Percentiles rank a stretch among this genome's conserved stretches.
Evolutionary conservation across 257 asterid genomes (phyloP).

Genomic region (Solanum pennellii): DNA sequence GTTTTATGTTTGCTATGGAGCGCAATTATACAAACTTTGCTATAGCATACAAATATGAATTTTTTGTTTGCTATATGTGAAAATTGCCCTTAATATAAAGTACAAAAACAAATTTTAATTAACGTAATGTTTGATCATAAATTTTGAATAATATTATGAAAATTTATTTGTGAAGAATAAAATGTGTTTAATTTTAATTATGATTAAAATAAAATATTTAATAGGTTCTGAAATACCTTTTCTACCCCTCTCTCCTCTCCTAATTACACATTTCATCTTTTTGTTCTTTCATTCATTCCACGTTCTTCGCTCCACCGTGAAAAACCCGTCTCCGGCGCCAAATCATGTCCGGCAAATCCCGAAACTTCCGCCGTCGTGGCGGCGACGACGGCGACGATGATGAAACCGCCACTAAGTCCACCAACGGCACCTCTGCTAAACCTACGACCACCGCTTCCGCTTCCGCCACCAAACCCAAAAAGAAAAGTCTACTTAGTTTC

Average conservation of each 20-base stretch:
- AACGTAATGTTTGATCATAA: not conserved
- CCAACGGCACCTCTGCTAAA: not conserved
- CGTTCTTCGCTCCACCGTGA: not conserved
- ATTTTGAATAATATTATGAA: too few species aligned
- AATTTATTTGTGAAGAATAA: not conserved
- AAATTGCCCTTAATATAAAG: too few species aligned
- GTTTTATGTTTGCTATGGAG: too few species aligned
- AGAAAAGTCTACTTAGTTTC: slow-evolving; percentile 71
- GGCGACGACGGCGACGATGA: slow-evolving; percentile 53
- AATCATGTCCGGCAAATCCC: slow-evolving; percentile 16
- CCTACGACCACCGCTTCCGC: slow-evolving; percentile 12
- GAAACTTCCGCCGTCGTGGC: slow-evolving; percentile 83
- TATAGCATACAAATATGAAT: too few species aligned
- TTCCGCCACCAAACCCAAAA: slow-evolving; percentile 37
- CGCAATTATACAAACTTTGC: too few species aligned
- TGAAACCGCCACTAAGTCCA: not conserved
- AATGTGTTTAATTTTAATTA: not conserved
- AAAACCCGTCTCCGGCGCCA: not conserved
- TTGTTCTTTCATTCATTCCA: not conserved
- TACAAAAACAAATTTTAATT: too few species aligned
- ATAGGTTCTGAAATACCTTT: not conserved
- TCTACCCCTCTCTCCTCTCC: not conserved
- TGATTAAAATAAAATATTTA: too few species aligned
- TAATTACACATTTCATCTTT: not conserved
- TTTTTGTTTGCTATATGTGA: too few species aligned